These are phyloP conservation scores for Gonium pectorale DNA, from an alignment of 139 green algal species.

Conservation along the genomic window DNA sequence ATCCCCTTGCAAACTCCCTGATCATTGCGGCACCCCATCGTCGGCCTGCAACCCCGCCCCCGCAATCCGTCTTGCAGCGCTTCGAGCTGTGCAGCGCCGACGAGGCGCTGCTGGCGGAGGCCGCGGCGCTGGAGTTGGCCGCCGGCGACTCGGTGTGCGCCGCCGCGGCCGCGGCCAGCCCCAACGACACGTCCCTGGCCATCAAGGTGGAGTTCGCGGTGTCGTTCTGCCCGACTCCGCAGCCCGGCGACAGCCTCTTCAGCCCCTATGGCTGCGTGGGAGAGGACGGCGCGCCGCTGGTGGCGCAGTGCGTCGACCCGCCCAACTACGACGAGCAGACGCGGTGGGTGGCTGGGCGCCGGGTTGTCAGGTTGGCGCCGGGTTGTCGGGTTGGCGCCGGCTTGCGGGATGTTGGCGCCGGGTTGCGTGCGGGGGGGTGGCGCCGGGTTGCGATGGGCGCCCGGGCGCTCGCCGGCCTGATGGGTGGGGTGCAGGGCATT, in stretches of 20 bases:
- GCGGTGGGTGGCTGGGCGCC: neutral
- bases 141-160: neutral
- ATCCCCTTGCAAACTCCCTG: too few species aligned
- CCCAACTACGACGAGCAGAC: constrained; percentile 12
- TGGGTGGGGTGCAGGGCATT: too few species aligned
- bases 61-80: neutral
- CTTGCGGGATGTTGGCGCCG: too few species aligned
- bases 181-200: neutral
- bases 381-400: too few species aligned
- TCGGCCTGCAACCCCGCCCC: too few species aligned
- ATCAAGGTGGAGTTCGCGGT: constrained; percentile 4
- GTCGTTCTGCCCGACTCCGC: constrained; percentile 15
- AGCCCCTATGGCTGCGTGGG: constrained; percentile 7
- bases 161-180: neutral
- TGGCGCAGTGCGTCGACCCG: constrained; percentile 1
- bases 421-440: too few species aligned
- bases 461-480: too few species aligned
- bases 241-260: too few species aligned
- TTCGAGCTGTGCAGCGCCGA: neutral
- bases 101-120: neutral
- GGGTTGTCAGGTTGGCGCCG: too few species aligned
- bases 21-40: too few species aligned
- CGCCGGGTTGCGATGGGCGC: too few species aligned
- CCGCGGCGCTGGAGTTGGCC: neutral
- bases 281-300: neutral